Evolutionary conservation across 345 rosid species (phyloP).

Genomic region (Gossypium mustelinum): DNA sequence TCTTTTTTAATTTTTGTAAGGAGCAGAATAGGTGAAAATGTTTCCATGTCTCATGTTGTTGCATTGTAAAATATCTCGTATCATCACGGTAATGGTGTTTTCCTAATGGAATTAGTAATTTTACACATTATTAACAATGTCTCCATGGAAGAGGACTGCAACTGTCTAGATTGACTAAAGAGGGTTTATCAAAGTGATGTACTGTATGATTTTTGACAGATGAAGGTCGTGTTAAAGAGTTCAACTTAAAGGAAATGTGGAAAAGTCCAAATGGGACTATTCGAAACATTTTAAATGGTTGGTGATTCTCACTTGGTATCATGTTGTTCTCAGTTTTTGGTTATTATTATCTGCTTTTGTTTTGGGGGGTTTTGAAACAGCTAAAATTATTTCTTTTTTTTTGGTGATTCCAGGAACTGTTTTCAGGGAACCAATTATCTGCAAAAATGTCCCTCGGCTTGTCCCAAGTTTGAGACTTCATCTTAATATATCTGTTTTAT

Average conservation of each 20-base stretch:
- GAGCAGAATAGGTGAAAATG: not conserved
- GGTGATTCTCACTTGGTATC: slow-evolving; percentile 14
- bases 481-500: not conserved
- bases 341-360: not conserved
- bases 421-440: slow-evolving; percentile 85
- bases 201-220: slow-evolving; percentile 35
- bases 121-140: not conserved
- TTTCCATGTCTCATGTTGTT: not conserved
- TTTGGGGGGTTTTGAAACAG: not conserved
- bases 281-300: slow-evolving; percentile 85
- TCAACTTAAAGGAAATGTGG: slow-evolving; percentile 83
- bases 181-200: not conserved
- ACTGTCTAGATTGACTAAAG: not conserved
- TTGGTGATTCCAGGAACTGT: slow-evolving; percentile 64
- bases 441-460: slow-evolving; percentile 74
- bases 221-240: slow-evolving; percentile 83
- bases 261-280: slow-evolving; percentile 95
- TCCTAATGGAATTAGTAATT: not conserved
- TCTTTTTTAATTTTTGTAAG: not conserved
- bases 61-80: not conserved
- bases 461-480: slow-evolving; percentile 54
- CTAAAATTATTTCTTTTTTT: not conserved
- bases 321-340: not conserved
- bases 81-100: not conserved
- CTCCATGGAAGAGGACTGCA: not conserved